Conservation (phyloP, 2,329 filamentous ascomycete species). For the Metarhizium sp. region DNA sequence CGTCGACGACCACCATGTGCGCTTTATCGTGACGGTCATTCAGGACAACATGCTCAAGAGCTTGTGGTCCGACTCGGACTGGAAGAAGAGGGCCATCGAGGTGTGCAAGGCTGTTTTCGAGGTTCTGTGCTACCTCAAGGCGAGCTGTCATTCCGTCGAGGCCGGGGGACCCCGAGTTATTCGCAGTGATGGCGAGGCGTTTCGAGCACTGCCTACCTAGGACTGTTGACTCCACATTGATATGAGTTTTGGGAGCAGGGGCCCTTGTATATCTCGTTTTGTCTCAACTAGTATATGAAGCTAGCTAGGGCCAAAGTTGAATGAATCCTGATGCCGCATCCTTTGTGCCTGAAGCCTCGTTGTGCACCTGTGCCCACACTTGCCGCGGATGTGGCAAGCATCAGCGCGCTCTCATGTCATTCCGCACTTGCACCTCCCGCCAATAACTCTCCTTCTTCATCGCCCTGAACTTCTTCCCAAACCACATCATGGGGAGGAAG, state of each 20-base stretch:
- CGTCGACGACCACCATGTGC: conserved; percentile 26
- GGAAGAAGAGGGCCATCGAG: conserved; percentile 20
- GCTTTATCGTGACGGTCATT: conserved; percentile 28
- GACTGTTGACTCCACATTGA: too few species aligned
- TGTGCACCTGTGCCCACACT: too few species aligned
- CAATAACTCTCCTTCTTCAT: conserved; percentile 12
- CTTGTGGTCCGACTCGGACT: conserved; percentile 18
- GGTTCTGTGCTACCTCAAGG: conserved; percentile 25
- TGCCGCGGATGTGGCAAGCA: too few species aligned
- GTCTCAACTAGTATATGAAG: too few species aligned
- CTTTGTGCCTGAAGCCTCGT: too few species aligned
- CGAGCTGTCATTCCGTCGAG: conserved; percentile 11
- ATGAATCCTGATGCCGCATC: too few species aligned
- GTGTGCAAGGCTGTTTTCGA: conserved; percentile 27
- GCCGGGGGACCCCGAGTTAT: conserved; percentile 19
- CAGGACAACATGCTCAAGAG: conserved; percentile 23
- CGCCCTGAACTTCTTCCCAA: conserved; percentile 24
- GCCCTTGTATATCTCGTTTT: too few species aligned
- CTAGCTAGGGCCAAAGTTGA: too few species aligned
- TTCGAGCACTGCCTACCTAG: too few species aligned
- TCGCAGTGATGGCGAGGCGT: conserved; percentile 2
- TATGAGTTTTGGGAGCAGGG: too few species aligned
- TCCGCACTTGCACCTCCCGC: conserved; percentile 6
- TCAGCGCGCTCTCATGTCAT: background rate
- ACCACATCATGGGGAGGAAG: conserved; percentile 37